Evolutionary conservation across 2,329 filamentous ascomycete species (phyloP), one percentile per base, ranked within the genome.

Genomic region (Pseudopyricularia cyperi): DNA sequence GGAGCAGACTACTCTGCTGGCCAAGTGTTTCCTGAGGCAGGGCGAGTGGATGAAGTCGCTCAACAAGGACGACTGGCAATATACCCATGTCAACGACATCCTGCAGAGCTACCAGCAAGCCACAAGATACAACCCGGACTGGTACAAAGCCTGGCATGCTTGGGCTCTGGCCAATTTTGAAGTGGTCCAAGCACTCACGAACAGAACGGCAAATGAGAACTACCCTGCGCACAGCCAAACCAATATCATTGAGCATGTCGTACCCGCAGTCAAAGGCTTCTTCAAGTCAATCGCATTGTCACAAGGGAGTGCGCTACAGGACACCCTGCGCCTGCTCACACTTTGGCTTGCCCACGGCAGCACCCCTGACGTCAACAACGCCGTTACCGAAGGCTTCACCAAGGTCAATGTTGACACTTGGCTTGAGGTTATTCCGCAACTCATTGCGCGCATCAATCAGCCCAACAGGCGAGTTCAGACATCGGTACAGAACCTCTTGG

Each of bases 141-240:
- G 91, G 81, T 98, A 98, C 72, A 99, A 98, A 69, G 93, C 94
- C 7, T 99, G 93, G 93, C 93, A 99, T 68, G 87, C 93, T 0
- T 99, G 93, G 91, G 94, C 93, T 11, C 70, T 98, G 56, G 91
- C 93, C 52, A 99, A 98, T 67, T 99, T 98, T 61, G 91, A 99
- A 68, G 93, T 98, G 53, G 90, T 97, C 35, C 95, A 93, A 59
- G 82, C 85, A 0, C 72, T 93, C 53, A 80, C 83, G 8, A 76
- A 84, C 22, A 77, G 82, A 53, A 76, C 76, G 15, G 85, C 85
- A 56, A 44, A 19, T 35, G 49, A 44, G 26, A 15, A 14, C 9
- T 75, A 79, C 37, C 67, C 69, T 17, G 57, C 61, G 39, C 63
- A 28, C n/a, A 28, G 19, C 50, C 48, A 39, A 17, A 17, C 11